Conservation (phyloP, 148 eudicot species). For the Cornus florida region DNA sequence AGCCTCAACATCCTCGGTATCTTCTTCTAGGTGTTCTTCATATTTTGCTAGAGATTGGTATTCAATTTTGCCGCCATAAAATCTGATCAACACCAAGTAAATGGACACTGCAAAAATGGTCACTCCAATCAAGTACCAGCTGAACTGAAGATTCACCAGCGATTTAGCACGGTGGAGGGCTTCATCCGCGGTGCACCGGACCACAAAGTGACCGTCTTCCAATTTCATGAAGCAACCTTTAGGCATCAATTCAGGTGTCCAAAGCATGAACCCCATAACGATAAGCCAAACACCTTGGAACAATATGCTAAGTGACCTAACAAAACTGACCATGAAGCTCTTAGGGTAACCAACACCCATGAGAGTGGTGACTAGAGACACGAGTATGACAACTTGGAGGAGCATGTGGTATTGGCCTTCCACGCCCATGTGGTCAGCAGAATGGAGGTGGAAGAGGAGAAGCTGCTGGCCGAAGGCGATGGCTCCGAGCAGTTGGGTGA, state of each 20-base stretch:
- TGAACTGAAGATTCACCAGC: conserved; percentile 67
- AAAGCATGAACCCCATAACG: conserved; percentile 73
- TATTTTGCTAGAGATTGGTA: conserved; percentile 30
- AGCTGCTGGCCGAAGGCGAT: conserved; percentile 65
- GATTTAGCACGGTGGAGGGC: conserved; percentile 70
- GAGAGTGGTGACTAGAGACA: conserved; percentile 49
- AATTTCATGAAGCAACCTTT: conserved; percentile 67
- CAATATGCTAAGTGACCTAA: conserved; percentile 65
- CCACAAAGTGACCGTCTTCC: conserved; percentile 67
- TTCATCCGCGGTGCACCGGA: conserved; percentile 50
- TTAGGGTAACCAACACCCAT: conserved; percentile 45
- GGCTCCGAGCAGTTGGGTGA: conserved; percentile 50
- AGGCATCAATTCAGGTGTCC: conserved; percentile 64
- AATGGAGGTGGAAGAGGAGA: conserved; percentile 79
- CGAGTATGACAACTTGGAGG: conserved; percentile 53
- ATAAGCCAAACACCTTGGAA: conserved; percentile 77
- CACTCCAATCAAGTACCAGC: conserved; percentile 62
- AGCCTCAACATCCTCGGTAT: conserved; percentile 58
- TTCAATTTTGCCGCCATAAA: conserved; percentile 28
- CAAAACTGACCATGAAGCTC: conserved; percentile 47
- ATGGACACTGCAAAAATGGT: conserved; percentile 40
- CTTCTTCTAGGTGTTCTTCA: conserved; percentile 27
- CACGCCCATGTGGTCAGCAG: conserved; percentile 80
- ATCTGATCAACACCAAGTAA: conserved; percentile 40
- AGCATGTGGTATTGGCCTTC: conserved; percentile 90